Percentiles rank a stretch among this genome's conserved stretches.
Evolutionary conservation across 305 asterid species (phyloP).

Genomic region (Lippia alba): DNA sequence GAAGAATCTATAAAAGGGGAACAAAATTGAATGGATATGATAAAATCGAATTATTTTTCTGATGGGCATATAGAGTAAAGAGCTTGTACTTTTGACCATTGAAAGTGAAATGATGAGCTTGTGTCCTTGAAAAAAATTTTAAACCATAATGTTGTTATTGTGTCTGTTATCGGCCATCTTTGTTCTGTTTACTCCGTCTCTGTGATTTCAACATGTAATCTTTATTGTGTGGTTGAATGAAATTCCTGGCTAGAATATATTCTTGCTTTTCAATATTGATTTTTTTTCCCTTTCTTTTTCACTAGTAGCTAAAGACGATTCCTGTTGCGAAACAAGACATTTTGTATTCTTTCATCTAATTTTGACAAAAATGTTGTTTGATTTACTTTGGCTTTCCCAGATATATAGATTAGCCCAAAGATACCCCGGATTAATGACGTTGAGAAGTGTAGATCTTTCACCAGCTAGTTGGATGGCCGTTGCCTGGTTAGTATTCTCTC

Average conservation of each 20-base stretch:
- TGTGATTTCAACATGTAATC: slow-evolving; percentile 22
- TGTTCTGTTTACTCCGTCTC: slow-evolving; percentile 32
- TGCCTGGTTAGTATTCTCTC: slow-evolving; percentile 70
- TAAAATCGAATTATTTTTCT: slow-evolving; percentile 38
- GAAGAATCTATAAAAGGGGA: slow-evolving; percentile 32
- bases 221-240: slow-evolving; percentile 27
- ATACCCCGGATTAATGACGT: slow-evolving; percentile 82
- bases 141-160: slow-evolving; percentile 32
- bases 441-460: slow-evolving; percentile 94
- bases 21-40: slow-evolving; percentile 36
- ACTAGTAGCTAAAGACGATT: slow-evolving; percentile 24
- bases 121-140: slow-evolving; percentile 30
- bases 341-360: slow-evolving; percentile 28
- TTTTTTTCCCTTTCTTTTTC: slow-evolving; percentile 3
- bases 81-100: slow-evolving; percentile 41
- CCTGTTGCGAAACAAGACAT: slow-evolving; percentile 30
- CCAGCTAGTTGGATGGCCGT: slow-evolving; percentile 99
- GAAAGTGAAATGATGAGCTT: slow-evolving; percentile 35
- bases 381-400: slow-evolving; percentile 47
- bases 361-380: slow-evolving; percentile 21
- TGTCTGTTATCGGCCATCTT: slow-evolving; percentile 30
- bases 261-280: slow-evolving; percentile 37
- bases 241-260: slow-evolving; percentile 43
- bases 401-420: slow-evolving; percentile 67
- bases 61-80: slow-evolving; percentile 45